Conservation (phyloP, 2,329 filamentous ascomycete species). For the Hymenotorrendiella dingleyae region DNA sequence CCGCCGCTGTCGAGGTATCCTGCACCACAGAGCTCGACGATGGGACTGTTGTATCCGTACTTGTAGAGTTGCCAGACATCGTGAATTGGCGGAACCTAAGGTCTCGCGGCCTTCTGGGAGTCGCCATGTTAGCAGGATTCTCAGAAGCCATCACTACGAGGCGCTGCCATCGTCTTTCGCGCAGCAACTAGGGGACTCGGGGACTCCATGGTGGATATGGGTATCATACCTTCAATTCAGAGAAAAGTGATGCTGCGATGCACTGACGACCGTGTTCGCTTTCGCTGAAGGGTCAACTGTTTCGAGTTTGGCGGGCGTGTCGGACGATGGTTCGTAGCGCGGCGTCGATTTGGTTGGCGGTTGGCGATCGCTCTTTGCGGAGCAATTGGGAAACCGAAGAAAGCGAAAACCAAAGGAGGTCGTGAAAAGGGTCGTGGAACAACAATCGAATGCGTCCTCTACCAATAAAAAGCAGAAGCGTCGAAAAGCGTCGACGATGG, state of each 20-base stretch:
- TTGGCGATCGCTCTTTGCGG: not conserved
- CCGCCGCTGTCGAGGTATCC: conserved; percentile 14
- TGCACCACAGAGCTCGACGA: conserved; percentile 8
- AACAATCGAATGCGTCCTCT: conserved; percentile 29
- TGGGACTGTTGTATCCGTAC: conserved; percentile 19
- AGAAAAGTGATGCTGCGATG: not conserved
- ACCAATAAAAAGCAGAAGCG: conserved; percentile 10
- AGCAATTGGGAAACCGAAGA: conserved; percentile 6
- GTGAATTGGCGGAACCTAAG: conserved; percentile 16
- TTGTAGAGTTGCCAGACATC: conserved; percentile 23
- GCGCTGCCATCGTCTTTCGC: conserved; percentile 1
- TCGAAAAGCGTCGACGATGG: conserved; percentile 6
- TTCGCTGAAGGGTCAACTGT: conserved; percentile 7
- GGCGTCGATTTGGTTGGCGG: not conserved
- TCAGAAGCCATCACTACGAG: conserved; percentile 10
- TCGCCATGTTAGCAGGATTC: conserved; percentile 21
- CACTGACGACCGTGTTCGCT: not conserved
- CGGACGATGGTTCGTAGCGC: conserved; percentile 7
- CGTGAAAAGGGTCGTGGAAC: conserved; percentile 11
- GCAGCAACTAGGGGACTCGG: not conserved
- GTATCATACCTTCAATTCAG: conserved; percentile 16
- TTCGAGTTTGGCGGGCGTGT: conserved; percentile 20
- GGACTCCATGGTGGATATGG: not conserved
- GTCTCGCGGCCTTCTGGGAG: conserved; percentile 16
- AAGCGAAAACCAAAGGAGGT: not conserved